Evolutionary conservation across 768 basidiomycete genomes (phyloP).

Genomic region (Leccinum subgranulosum): DNA sequence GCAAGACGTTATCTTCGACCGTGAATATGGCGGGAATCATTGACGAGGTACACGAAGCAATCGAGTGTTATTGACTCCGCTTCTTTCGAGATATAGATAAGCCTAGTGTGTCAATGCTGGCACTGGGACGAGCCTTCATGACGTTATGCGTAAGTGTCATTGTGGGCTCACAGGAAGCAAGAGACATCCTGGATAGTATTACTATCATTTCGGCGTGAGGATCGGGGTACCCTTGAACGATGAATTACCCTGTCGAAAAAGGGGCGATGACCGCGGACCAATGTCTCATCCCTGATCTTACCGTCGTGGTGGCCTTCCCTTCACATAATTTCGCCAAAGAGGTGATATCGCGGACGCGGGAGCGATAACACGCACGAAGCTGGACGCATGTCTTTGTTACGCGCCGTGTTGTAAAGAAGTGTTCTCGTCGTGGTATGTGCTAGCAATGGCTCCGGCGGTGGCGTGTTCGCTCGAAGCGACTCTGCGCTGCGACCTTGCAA

Average conservation of each 20-base stretch:
- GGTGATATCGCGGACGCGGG: not conserved
- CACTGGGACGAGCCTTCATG: not conserved
- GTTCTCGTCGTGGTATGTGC: not conserved
- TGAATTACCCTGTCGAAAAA: constrained; percentile 3
- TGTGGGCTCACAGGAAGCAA: not conserved
- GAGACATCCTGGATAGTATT: not conserved
- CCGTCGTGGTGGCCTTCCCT: not conserved
- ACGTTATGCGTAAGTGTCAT: constrained; percentile 5
- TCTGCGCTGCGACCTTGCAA: not conserved
- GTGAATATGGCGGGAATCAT: not conserved
- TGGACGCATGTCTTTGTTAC: not conserved
- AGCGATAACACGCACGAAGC: not conserved
- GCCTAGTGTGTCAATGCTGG: not conserved
- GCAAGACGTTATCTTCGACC: not conserved
- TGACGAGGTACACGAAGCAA: constrained; percentile 6
- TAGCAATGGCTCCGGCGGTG: not conserved
- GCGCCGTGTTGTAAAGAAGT: not conserved
- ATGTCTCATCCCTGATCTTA: not conserved
- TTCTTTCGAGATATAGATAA: constrained; percentile 8
- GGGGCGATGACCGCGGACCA: constrained; percentile 14
- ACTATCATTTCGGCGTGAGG: constrained; percentile 10
- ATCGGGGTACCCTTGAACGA: constrained; percentile 14
- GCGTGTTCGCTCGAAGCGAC: not conserved
- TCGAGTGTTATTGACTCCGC: not conserved
- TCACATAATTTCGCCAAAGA: not conserved